These are phyloP conservation scores for Biscogniauxia marginata DNA, from an alignment of 2,329 filamentous ascomycete species.

Conservation along the genomic window DNA sequence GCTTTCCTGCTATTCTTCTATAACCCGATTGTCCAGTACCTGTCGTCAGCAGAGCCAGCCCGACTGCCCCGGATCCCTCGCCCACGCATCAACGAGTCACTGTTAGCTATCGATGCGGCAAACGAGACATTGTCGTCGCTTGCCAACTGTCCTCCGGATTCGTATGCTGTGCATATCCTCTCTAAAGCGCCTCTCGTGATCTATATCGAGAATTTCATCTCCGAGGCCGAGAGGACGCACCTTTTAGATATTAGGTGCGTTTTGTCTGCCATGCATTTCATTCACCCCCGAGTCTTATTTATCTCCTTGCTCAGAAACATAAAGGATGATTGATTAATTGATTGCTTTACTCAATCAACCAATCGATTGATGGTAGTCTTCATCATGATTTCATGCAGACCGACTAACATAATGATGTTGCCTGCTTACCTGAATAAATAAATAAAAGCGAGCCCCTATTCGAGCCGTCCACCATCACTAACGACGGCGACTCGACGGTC, in stretches of 20 bases:
- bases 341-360: too few species aligned
- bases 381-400: neutral
- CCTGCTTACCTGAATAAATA: neutral
- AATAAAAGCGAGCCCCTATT: slow-evolving; percentile 44
- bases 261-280: neutral
- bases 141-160: slow-evolving; percentile 37
- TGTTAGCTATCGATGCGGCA: slow-evolving; percentile 46
- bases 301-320: too few species aligned
- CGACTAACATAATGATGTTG: neutral
- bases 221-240: slow-evolving; percentile 42
- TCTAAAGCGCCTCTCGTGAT: slow-evolving; percentile 51
- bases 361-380: too few species aligned
- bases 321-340: too few species aligned
- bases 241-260: slow-evolving; percentile 52
- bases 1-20: slow-evolving; percentile 44
- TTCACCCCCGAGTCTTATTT: neutral
- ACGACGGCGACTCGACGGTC: slow-evolving; percentile 43
- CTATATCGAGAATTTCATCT: slow-evolving; percentile 53
- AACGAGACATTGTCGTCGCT: slow-evolving; percentile 32
- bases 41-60: slow-evolving; percentile 30
- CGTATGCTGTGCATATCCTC: slow-evolving; percentile 47
- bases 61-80: slow-evolving; percentile 39
- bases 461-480: slow-evolving; percentile 49
- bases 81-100: slow-evolving; percentile 49
- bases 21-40: slow-evolving; percentile 41